Base-by-base conservation (phyloP, 768 basidiomycete genomes). In the Lyophyllum shimeji region DNA sequence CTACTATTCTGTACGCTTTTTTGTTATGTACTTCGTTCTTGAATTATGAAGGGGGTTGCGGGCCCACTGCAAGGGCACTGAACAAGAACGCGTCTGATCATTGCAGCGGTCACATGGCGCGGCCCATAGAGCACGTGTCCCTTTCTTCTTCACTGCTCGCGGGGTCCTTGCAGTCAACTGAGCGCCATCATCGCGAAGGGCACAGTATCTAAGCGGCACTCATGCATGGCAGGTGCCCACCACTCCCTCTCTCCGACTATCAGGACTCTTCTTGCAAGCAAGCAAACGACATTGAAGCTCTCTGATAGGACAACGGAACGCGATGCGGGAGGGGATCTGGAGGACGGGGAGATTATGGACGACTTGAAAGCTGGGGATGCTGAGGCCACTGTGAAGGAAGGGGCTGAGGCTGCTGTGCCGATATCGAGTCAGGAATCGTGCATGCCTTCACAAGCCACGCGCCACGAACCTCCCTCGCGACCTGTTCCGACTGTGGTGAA, bases 291-390 rank as follows among this genome's bases (percentile, higher is more conserved):
- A 11, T 9, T 23, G 15, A 23, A 3, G 27, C 25, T 43, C 7
- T 8, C 17, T 31, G 40, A 29, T 18, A 5, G 44, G 11, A 29
- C 31, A 5, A 9, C 25, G 8, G 51, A 42, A 25, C 13, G n/a
- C 2, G 20, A 13, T 23, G 20, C 43, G 20, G 27, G 20, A 46
- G n/a, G 23, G 31, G 60, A 63, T 54, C 34, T 63, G 43, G 62
- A 63, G 31, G 62, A 63, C n/a, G 62, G 62, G 18, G 62, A 63
- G 53, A 63, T 63, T 18, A 50, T 51, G 29, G 62, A 63, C 29
- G 62, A 57, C 45, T 44, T 25, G 33, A 57, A 46, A 24, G 3
- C 33, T 15, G 33, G 42, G 18, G 52, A 42, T 21, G 23, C 18
- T 17, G 23, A 40, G 18, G 23, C 39, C 7, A 34, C 43, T 21